Conservation (phyloP, 2,329 filamentous ascomycete species). For the Paecilomyces sp. region DNA sequence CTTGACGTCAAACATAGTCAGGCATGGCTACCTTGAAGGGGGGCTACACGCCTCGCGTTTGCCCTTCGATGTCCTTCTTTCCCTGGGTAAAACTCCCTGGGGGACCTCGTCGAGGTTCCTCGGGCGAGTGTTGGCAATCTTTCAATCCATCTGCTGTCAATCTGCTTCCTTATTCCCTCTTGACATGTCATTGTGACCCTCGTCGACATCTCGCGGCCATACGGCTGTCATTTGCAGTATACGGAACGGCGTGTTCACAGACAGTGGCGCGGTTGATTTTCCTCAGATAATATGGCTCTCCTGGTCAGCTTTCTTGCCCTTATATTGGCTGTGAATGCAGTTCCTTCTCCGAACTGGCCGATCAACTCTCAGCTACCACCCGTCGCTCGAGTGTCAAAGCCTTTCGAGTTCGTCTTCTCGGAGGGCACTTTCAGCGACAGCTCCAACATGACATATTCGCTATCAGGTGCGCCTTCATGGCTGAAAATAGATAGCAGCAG, state of each 20-base stretch:
- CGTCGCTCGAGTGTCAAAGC: conserved; percentile 61
- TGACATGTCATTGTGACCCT: neutral
- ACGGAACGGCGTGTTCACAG: conserved; percentile 4
- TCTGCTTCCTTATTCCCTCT: neutral
- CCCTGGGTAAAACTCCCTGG: conserved; percentile 17
- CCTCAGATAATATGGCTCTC: conserved; percentile 18
- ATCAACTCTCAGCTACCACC: conserved; percentile 80
- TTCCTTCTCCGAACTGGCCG: conserved; percentile 53
- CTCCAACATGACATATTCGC: conserved; percentile 55
- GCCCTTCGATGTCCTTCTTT: conserved; percentile 17
- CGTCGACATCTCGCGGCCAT: neutral
- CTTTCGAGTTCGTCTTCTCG: conserved; percentile 37
- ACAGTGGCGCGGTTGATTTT: conserved; percentile 10
- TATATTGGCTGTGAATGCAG: conserved; percentile 23
- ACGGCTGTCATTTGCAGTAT: neutral
- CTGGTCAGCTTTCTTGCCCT: conserved; percentile 18
- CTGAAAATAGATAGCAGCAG: conserved; percentile 60
- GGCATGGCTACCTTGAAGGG: conserved; percentile 29
- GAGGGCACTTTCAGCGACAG: conserved; percentile 62
- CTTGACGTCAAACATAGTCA: conserved; percentile 32
- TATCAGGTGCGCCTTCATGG: conserved; percentile 64
- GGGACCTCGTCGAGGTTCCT: neutral
- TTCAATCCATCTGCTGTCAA: neutral
- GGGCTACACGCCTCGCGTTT: conserved; percentile 21
- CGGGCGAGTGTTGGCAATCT: neutral